Evolutionary conservation across 495 filamentous ascomycete species (phyloP).

Genomic region (Pyrenula aspistea): DNA sequence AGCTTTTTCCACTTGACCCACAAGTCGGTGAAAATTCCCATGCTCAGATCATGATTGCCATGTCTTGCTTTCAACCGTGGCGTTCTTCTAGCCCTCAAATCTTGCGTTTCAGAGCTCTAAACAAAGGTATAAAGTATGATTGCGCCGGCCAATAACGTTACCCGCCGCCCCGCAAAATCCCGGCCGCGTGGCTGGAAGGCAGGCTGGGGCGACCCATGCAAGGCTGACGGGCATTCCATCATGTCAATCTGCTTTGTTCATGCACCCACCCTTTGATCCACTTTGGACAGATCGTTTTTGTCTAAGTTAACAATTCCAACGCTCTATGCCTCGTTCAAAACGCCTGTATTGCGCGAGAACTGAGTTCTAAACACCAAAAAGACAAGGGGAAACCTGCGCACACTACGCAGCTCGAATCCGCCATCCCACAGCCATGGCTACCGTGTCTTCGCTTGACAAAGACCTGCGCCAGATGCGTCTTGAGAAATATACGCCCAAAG

Average conservation of each 20-base stretch:
- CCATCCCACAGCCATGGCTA: conserved; percentile 54
- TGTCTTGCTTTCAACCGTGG: not conserved
- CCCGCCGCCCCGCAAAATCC: not conserved
- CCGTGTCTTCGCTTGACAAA: conserved; percentile 85
- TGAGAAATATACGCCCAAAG: conserved; percentile 86
- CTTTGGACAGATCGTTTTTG: too few relatives aligned
- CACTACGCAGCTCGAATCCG: not conserved
- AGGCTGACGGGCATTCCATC: not conserved
- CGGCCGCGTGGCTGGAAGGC: not conserved
- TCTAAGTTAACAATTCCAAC: too few relatives aligned
- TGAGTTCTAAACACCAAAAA: too few relatives aligned
- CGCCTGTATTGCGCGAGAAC: too few relatives aligned
- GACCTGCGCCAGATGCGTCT: conserved; percentile 89
- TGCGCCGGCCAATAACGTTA: not conserved
- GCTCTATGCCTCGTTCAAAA: too few relatives aligned
- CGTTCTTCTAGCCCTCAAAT: not conserved
- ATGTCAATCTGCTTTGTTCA: not conserved
- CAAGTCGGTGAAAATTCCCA: conserved; percentile 26
- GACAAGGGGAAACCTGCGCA: too few relatives aligned
- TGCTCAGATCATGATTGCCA: not conserved
- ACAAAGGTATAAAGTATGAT: not conserved
- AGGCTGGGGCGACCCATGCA: not conserved
- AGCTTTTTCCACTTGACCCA: conserved; percentile 86
- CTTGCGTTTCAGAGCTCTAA: not conserved
- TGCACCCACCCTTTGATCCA: not conserved